These are phyloP conservation scores for Torrubiella hemipterigena DNA, from an alignment of 2,329 filamentous ascomycete species.

Conservation along the genomic window DNA sequence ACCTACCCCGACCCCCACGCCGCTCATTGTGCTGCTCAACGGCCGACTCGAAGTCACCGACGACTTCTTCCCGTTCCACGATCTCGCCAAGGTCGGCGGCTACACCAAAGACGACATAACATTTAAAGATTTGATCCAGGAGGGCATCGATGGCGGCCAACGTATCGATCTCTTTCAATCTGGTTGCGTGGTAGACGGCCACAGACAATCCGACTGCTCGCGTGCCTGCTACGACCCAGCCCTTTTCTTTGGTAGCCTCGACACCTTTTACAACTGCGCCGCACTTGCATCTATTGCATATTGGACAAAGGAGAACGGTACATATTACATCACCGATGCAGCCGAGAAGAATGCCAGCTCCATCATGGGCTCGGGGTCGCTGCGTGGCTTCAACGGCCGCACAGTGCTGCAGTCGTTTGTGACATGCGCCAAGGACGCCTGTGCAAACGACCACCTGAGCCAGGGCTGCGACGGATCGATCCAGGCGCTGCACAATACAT, in stretches of 20 bases:
- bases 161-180: conserved; percentile 19
- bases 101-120: conserved; percentile 15
- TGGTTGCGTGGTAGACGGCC: conserved; percentile 17
- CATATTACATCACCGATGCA: conserved; percentile 18
- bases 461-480: conserved; percentile 18
- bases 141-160: conserved; percentile 19
- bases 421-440: conserved; percentile 21
- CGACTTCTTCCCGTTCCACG: conserved; percentile 24
- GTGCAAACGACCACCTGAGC: conserved; percentile 19
- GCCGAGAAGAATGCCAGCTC: conserved; percentile 23
- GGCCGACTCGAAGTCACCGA: conserved; percentile 17
- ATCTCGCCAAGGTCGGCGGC: conserved; percentile 18
- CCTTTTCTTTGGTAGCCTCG: conserved; percentile 20
- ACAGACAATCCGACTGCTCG: conserved; percentile 15
- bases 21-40: conserved; percentile 17
- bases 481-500: conserved; percentile 13
- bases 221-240: conserved; percentile 17
- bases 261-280: conserved; percentile 27
- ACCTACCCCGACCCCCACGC: conserved; percentile 10
- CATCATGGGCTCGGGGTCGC: conserved; percentile 19
- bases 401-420: conserved; percentile 20
- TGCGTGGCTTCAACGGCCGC: conserved; percentile 17
- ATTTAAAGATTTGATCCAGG: conserved; percentile 21
- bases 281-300: conserved; percentile 21
- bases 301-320: conserved; percentile 17